A percentile compares a stretch with the other conserved stretches of the same genome.
phyloP scores from a whole-genome alignment of 2,329 filamentous ascomycete species.

The Lasiodiplodia gonubiensis region DNA sequence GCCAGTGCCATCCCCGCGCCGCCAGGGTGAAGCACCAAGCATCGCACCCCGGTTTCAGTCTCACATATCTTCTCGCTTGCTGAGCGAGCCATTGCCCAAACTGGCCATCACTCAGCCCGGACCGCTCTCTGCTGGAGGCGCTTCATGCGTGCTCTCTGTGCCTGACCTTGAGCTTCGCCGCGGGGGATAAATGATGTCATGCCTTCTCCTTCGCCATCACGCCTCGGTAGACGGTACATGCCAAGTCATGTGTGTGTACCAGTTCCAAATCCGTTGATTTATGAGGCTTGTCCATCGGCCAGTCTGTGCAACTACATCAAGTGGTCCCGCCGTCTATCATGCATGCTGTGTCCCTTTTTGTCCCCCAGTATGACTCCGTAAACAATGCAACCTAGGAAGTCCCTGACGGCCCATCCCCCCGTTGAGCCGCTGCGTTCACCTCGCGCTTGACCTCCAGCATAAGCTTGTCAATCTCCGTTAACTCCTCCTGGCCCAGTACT shows the following conservation, averaged over 20 bases:
- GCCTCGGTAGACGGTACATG: neutral
- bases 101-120: neutral
- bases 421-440: slow-evolving; percentile 71
- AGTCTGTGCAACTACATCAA: slow-evolving; percentile 13
- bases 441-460: slow-evolving; percentile 79
- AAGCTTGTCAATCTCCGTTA: slow-evolving; percentile 76
- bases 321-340: slow-evolving; percentile 17
- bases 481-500: slow-evolving; percentile 66
- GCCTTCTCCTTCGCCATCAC: neutral
- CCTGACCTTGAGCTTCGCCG: neutral
- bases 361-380: slow-evolving; percentile 4
- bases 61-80: slow-evolving; percentile 17
- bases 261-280: slow-evolving; percentile 2
- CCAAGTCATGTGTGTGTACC: neutral
- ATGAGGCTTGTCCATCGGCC: neutral
- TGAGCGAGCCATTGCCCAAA: neutral
- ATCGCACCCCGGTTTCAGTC: slow-evolving; percentile 26
- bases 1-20: slow-evolving; percentile 13
- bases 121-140: neutral
- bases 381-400: slow-evolving; percentile 12
- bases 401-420: slow-evolving; percentile 40
- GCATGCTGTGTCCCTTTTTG: slow-evolving; percentile 19
- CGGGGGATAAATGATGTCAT: slow-evolving; percentile 16
- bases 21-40: slow-evolving; percentile 22
- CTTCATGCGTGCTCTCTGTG: neutral